Conservation (phyloP, 2,329 filamentous ascomycete species). For the Trichoderma afroharzianum region DNA sequence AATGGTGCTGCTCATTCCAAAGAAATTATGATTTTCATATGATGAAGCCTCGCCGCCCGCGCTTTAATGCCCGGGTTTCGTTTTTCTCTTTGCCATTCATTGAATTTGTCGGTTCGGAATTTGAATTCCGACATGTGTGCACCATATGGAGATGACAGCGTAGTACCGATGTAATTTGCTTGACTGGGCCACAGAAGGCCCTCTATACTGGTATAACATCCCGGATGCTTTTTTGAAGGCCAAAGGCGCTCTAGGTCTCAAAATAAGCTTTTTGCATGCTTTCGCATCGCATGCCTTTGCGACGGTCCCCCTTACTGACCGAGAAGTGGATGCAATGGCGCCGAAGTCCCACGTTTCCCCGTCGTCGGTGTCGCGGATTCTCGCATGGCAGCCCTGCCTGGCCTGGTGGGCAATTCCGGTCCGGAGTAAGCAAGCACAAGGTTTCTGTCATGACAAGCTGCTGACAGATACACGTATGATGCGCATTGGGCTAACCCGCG, state of each 20-base stretch:
- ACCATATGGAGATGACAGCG: not conserved
- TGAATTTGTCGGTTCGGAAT: not conserved
- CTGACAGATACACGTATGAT: not conserved
- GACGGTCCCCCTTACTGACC: not conserved
- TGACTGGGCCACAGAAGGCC: not conserved
- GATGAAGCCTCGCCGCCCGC: not conserved
- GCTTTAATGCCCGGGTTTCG: not conserved
- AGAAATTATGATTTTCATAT: not conserved
- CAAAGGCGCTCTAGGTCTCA: not conserved
- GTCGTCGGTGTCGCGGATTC: not conserved
- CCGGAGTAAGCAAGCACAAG: not conserved
- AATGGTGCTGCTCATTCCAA: not conserved
- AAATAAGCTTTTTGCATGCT: not conserved
- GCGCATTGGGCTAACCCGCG: not conserved
- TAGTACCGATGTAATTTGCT: not conserved
- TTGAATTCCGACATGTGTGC: not conserved
- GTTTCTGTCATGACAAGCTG: not conserved
- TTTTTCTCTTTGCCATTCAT: not conserved
- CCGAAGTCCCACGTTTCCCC: not conserved
- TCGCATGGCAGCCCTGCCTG: constrained; percentile 10
- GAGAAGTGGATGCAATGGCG: not conserved
- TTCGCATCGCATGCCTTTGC: not conserved
- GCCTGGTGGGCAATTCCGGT: not conserved
- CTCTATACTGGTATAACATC: not conserved
- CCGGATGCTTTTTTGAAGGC: not conserved